These are phyloP conservation scores for Lathyrus sativus DNA, from an alignment of 306 rosid genomes.

Conservation along the genomic window DNA sequence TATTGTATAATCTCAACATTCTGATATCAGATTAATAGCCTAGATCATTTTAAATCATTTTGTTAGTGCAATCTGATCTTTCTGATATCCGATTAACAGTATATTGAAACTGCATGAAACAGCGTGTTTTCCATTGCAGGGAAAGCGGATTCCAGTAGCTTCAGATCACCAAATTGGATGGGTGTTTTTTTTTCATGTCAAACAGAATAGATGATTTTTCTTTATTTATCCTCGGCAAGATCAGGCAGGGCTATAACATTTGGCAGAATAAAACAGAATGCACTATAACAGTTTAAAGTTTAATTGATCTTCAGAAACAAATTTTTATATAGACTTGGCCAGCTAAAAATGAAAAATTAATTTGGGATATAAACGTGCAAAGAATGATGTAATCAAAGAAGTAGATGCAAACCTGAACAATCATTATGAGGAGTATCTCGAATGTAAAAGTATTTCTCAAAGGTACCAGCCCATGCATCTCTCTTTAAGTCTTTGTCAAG, in stretches of 20 bases:
- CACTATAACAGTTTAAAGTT: constrained; percentile 7
- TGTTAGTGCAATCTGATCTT: background rate
- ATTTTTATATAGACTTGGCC: background rate
- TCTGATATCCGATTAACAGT: background rate
- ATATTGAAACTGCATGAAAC: background rate
- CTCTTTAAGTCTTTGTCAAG: constrained; percentile 92
- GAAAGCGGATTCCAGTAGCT: background rate
- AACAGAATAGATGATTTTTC: no score
- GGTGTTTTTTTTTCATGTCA: no score
- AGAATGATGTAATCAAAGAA: constrained; percentile 1
- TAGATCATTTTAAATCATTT: background rate
- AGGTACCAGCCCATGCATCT: constrained; percentile 98
- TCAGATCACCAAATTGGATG: no score
- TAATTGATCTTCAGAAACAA: background rate
- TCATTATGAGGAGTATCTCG: constrained; percentile 80
- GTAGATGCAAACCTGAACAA: constrained; percentile 77
- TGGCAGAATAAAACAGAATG: constrained; percentile 9
- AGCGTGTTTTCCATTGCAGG: background rate
- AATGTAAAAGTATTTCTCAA: constrained; percentile 69
- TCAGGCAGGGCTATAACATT: background rate
- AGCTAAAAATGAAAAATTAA: background rate
- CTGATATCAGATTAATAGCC: background rate
- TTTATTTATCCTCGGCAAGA: no score
- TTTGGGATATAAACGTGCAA: background rate
- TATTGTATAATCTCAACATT: background rate